Evolutionary conservation across 164 flowering plant genomes (phyloP), one percentile per base, ranked within the genome.

Genomic region (Saururus chinensis): DNA sequence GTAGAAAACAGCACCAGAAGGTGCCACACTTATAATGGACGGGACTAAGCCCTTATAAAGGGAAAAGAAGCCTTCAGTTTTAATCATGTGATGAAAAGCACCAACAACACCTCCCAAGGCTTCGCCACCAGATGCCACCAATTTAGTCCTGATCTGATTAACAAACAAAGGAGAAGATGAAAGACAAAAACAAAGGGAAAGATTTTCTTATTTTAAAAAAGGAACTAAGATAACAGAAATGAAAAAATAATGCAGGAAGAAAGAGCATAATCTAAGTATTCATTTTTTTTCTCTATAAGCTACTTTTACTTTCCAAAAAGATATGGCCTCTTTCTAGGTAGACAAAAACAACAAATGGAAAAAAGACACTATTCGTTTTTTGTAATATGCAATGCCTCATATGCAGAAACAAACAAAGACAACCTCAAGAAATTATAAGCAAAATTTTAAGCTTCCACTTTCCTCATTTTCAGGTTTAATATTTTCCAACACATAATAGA

Each of bases 41-140:
- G 97, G 96, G 13, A 74, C 73, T 73, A 93, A 70, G 53, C 98
- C 97, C 68, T 80, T 89, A 77, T 90, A 93, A 70, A 93, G 89
- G 19, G 98, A 85, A 70, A 89, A 81, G 75, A 86, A 80, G 42
- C 97, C 98, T 78, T 92, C 96, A 52, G 84, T 89, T 64, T 75
- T 80, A 63, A 92, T 75, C 84, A 88, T 77, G 66, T 89, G 78
- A 42, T 69, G 75, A 70, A 84, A 89, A 68, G 87, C 82, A 57
- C 96, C 96, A 67, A 82, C 65, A 0, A 89, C 86, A 57, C 96
- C 98, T 66, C 95, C 95, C 72, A 89, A 75, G 56, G 84, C 83
- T 75, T 92, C 98, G 49, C 96, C 96, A 64, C 96, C 96, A 59
- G 84, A 92, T n/a, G 96, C 98, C 26, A 92, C 91, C 64, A 92